A percentile compares a stretch with the other conserved stretches of the same genome.
Evolutionary conservation across 2,329 filamentous ascomycete genomes (phyloP).

Genomic region (Orbilia brochopaga): DNA sequence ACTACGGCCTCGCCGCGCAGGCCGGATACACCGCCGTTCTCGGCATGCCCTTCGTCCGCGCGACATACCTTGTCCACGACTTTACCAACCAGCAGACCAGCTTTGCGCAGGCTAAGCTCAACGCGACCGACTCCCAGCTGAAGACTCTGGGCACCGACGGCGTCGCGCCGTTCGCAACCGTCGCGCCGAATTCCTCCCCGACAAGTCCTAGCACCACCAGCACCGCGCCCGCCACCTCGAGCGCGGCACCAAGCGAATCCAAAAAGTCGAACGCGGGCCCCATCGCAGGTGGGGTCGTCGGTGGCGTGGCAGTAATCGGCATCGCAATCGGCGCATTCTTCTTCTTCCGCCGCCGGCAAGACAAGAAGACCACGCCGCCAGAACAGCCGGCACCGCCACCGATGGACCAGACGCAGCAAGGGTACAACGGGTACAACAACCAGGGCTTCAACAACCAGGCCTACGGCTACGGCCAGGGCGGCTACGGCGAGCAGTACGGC

Average conservation of each 20-base stretch:
- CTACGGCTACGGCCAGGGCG: conserved; percentile 21
- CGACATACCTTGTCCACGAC: conserved; percentile 44
- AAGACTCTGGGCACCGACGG: conserved; percentile 34
- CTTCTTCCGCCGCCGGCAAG: conserved; percentile 38
- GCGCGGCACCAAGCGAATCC: neutral
- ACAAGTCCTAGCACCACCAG: conserved; percentile 13
- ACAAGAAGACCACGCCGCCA: neutral
- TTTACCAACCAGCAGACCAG: conserved; percentile 49
- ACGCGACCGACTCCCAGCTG: conserved; percentile 40
- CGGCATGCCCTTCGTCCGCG: conserved; percentile 47
- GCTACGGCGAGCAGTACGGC: conserved; percentile 40
- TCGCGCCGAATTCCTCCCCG: conserved; percentile 15
- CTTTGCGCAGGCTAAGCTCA: conserved; percentile 47
- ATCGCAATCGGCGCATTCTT: conserved; percentile 33
- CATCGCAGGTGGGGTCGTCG: conserved; percentile 48
- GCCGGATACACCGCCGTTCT: conserved; percentile 30
- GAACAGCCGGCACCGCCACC: conserved; percentile 28
- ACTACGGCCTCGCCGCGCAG: conserved; percentile 32
- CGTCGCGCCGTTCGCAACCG: conserved; percentile 35
- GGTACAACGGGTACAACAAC: conserved; percentile 17
- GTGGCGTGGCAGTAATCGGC: conserved; percentile 42
- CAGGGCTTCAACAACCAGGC: conserved; percentile 29
- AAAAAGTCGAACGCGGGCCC: conserved; percentile 15
- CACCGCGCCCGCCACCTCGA: conserved; percentile 6
- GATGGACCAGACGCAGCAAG: conserved; percentile 39